phyloP scores from a whole-genome alignment of 2,329 filamentous ascomycete genomes.

The Apiospora arundinis region DNA sequence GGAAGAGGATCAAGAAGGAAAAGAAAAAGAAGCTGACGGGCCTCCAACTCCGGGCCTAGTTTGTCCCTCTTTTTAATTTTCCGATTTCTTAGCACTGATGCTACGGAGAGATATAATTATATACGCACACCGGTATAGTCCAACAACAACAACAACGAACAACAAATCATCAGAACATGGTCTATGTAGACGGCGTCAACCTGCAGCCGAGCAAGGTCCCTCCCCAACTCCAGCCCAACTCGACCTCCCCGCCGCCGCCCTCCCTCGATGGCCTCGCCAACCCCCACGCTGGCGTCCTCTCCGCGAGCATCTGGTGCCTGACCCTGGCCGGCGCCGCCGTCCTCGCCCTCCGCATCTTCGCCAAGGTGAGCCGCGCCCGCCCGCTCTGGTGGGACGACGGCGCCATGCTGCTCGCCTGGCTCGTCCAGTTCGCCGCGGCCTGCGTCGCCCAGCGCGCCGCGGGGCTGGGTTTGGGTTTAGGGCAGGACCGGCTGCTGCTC shows the following conservation, averaged over 20 bases:
- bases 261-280: not conserved
- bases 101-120: no score
- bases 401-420: slow-evolving; percentile 18
- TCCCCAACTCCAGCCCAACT: not conserved
- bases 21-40: no score
- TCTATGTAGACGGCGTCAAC: not conserved
- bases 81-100: no score
- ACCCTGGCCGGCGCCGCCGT: not conserved
- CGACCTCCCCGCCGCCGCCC: not conserved
- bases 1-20: no score
- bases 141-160: not conserved
- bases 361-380: slow-evolving; percentile 21
- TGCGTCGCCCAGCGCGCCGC: slow-evolving; percentile 18
- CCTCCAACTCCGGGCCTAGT: no score
- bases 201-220: not conserved
- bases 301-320: slow-evolving; percentile 19
- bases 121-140: no score
- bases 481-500: not conserved
- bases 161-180: not conserved
- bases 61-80: no score
- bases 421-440: slow-evolving; percentile 1
- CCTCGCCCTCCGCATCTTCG: slow-evolving; percentile 22
- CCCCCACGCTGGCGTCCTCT: not conserved
- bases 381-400: slow-evolving; percentile 21
- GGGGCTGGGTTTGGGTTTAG: slow-evolving; percentile 8